Base-by-base conservation (phyloP, 2,329 filamentous ascomycete genomes). In the Raffaelea albimanens region DNA sequence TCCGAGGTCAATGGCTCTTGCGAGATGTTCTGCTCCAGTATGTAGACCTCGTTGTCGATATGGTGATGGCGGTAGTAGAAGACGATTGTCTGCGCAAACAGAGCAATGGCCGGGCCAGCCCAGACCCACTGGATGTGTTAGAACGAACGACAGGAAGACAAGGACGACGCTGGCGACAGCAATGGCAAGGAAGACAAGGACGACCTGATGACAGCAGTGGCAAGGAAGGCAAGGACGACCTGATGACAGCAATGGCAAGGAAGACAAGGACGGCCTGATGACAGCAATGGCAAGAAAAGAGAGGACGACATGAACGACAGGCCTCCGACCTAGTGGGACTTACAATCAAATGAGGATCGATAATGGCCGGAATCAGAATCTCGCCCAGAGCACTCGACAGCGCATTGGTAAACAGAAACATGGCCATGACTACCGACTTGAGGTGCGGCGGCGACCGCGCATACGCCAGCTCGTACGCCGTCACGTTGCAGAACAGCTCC, bases 371-470 rank as follows among this genome's bases (percentile, higher is more conserved):
- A 20, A 66, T 61, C 20, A 73, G 52, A 1, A 69, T 68, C 53
- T 71, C 63, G 23, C 66, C 66, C 7, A 74, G 55, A 2, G 76
- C 76, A 34, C 70, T 70, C 4, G 73, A 75, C 51, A 82, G 67
- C 0, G 78, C 77, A 48, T 72, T 77, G 54, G 75, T 80, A 52
- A 81, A 69, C 9, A 80, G 63, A 55, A 70, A 76, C 50, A 81
- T 65, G 0, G 76, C 70, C 56, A 76, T 69, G 23, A 81, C 73
- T 14, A 76, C 72, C 3, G 72, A 73, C 57, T 76, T 72, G 80
- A 85, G 83, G 57, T 76, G 74, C 47, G 72, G 72, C 2, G 82
- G 82, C 0, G 82, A 79, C 58, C 83, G 82, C 56, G 78, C 80
- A 63, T 79, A 85, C 8, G 80, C 82, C 52, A 85, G 80, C 59